A percentile compares a stretch with the other conserved stretches of the same genome.
These are phyloP conservation scores for Coix lacrymajobi DNA, from an alignment of 176 grass and related monocot species.

Conservation along the genomic window DNA sequence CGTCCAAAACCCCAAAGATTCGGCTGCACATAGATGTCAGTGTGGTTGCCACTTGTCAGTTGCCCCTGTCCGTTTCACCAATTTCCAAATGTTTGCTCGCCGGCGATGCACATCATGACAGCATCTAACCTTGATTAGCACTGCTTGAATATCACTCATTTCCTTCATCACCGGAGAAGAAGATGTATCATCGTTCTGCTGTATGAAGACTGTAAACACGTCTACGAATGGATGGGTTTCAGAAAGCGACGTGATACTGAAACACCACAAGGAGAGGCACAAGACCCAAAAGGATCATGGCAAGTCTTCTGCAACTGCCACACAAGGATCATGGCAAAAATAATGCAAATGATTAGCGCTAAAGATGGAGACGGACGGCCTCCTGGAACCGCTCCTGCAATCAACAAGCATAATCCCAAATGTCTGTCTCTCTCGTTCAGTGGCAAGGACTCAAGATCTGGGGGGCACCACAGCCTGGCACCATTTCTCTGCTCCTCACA, in stretches of 20 bases:
- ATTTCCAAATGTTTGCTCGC: background rate
- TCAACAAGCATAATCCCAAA: conserved; percentile 3
- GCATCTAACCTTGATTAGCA: background rate
- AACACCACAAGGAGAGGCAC: background rate
- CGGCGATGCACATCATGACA: background rate
- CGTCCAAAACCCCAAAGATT: background rate
- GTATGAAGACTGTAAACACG: background rate
- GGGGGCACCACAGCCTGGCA: conserved; percentile 9
- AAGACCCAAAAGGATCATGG: background rate
- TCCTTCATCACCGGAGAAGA: background rate
- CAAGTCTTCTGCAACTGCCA: background rate
- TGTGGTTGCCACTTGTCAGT: background rate
- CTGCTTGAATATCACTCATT: background rate
- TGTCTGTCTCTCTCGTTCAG: background rate
- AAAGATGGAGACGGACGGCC: conserved; percentile 18
- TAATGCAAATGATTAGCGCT: background rate
- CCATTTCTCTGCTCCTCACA: background rate
- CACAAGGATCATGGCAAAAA: background rate
- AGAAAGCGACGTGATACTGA: background rate
- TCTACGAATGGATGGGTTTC: background rate
- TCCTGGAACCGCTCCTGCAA: background rate
- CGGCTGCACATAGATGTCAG: background rate
- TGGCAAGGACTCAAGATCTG: background rate
- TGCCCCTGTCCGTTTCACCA: background rate
- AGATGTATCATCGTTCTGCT: background rate